Evolutionary conservation across 2,329 filamentous ascomycete genomes (phyloP).

Genomic region (Rhynchosporium secalis): DNA sequence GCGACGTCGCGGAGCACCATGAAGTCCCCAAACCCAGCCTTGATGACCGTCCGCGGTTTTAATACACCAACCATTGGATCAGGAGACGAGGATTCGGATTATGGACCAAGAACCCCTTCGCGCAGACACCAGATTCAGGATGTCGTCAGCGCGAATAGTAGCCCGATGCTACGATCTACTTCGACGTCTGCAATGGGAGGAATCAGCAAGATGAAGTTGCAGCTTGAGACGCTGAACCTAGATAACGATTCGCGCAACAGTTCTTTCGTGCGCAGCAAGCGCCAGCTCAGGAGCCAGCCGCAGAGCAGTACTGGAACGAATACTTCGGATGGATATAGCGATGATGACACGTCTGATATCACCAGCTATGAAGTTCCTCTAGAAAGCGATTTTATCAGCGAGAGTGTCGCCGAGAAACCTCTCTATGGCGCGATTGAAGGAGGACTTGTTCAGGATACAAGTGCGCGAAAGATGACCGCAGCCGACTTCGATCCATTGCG

Average conservation of each 20-base stretch:
- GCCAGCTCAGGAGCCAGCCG: conserved; percentile 59
- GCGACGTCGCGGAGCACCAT: conserved; percentile 39
- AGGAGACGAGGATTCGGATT: conserved; percentile 57
- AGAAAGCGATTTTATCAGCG: conserved; percentile 81
- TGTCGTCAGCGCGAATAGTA: conserved; percentile 58
- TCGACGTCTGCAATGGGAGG: conserved; percentile 59
- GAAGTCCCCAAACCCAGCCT: neutral
- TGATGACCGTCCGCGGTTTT: conserved; percentile 37
- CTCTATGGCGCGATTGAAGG: conserved; percentile 52
- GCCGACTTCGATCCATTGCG: conserved; percentile 87
- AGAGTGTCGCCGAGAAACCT: conserved; percentile 49
- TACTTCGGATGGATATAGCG: conserved; percentile 48
- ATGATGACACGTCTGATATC: conserved; percentile 65
- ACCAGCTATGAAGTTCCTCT: conserved; percentile 84
- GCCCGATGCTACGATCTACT: conserved; percentile 55
- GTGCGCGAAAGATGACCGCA: conserved; percentile 78
- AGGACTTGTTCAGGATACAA: conserved; percentile 50
- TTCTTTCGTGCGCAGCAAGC: conserved; percentile 56
- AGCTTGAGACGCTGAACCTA: conserved; percentile 76
- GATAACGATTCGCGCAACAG: conserved; percentile 54
- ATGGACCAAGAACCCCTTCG: conserved; percentile 44
- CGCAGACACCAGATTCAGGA: conserved; percentile 41
- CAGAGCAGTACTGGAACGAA: conserved; percentile 43
- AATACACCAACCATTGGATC: conserved; percentile 45
- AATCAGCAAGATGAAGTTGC: conserved; percentile 78